phyloP scores from a whole-genome alignment of 352 stramenopile genomes.

The Phytophthora cactorum region DNA sequence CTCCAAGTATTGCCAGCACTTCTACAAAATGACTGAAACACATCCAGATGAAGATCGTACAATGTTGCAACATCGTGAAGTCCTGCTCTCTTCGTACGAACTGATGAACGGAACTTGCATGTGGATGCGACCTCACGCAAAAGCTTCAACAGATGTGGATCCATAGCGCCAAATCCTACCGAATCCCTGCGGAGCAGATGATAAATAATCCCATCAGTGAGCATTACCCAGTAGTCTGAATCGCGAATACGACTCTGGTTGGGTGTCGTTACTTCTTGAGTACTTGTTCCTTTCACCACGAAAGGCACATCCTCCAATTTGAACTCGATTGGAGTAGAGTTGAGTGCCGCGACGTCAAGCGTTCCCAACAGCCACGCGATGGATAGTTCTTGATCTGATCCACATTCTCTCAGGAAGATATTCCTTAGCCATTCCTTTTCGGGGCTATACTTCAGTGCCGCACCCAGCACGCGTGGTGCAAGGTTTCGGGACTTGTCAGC shows the following conservation, averaged over 20 bases:
- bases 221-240: conserved; percentile 71
- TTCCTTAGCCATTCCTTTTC: conserved; percentile 75
- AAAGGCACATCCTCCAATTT: conserved; percentile 31
- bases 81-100: conserved; percentile 30
- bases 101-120: conserved; percentile 43
- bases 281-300: conserved; percentile 13
- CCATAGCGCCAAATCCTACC: conserved; percentile 57
- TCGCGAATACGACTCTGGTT: conserved; percentile 5
- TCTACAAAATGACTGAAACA: conserved; percentile 72
- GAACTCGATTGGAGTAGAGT: conserved; percentile 27
- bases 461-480: conserved; percentile 59
- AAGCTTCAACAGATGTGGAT: conserved; percentile 51
- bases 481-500: conserved; percentile 60
- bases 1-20: conserved; percentile 53
- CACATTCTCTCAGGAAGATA: conserved; percentile 62
- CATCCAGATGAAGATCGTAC: conserved; percentile 69
- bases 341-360: conserved; percentile 53
- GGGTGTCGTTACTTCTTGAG: background rate
- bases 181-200: conserved; percentile 53
- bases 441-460: conserved; percentile 60
- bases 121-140: conserved; percentile 46
- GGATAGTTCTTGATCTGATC: conserved; percentile 60
- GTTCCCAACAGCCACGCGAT: conserved; percentile 73
- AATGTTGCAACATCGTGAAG: conserved; percentile 35
- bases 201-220: conserved; percentile 73